Base-by-base conservation (phyloP, 2,329 filamentous ascomycete species). In the Pseudovirgaria hyperparasitica region DNA sequence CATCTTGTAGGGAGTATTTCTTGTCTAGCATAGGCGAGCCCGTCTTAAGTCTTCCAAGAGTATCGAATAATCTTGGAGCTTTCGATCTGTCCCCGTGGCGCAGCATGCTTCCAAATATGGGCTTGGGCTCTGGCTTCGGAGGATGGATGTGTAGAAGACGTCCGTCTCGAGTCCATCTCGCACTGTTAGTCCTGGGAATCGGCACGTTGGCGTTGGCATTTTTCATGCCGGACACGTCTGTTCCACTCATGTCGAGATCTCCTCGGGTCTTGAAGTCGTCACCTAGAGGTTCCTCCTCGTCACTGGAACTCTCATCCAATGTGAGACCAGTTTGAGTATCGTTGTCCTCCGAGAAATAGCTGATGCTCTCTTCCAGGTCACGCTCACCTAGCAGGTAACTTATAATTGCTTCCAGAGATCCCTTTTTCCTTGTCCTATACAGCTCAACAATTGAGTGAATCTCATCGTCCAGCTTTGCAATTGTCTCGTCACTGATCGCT, bases 231-330 rank as follows among this genome's bases (percentile, higher is more conserved):
- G 71, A 58, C 12, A 64, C 50, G 30, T 66, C 65, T 31, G 65
- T 59, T 16, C 52, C 62, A 34, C 63, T 61, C 46, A 58, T 52
- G 15, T 58, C 58, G 27, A 65, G 38, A 35, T 10, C 55, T n/a
- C n/a, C n/a, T n/a, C n/a, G n/a, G n/a, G n/a, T n/a, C n/a, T n/a
- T n/a, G 52, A 29, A 61, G 47, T 45, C 50, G 23, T 47, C 46
- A 22, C 46, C 45, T 18, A 40, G 35, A 26, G 28, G 39, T 27
- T 36, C 42, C 22, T 45, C 43, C 31, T 58, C 55, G 35, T 84
- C 78, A 41, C 81, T 92, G 3, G 84, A 94, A 38, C 82, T 87
- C 37, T 90, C 82, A 31, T 81, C 79, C 3, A 10, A 11, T 10
- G n/a, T 21, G 4, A 23, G 18, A 9, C 12, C 22, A 25, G 36